A percentile compares a stretch with the other conserved stretches of the same genome.
phyloP scores from a whole-genome alignment of 306 rosid species.

The Chamaecrista fasciculata region DNA sequence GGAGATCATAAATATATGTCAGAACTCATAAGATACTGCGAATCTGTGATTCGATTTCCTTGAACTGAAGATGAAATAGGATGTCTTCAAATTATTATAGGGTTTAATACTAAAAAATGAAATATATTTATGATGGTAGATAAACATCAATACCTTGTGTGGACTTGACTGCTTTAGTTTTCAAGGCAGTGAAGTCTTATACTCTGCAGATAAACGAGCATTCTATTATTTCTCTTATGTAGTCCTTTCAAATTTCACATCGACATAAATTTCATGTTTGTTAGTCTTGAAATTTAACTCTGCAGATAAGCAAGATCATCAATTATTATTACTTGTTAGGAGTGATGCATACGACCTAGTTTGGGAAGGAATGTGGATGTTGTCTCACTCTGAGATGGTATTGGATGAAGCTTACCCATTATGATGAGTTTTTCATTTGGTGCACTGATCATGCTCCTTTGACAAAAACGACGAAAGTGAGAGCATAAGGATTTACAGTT shows the following conservation, averaged over 20 bases:
- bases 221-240: neutral
- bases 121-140: neutral
- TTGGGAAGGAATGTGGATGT: neutral
- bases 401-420: too few species aligned
- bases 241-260: neutral
- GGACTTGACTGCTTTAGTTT: neutral
- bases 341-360: neutral
- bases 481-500: neutral
- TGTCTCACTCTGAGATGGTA: neutral
- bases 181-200: neutral
- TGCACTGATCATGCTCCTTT: neutral
- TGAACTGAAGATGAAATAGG: neutral
- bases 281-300: neutral
- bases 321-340: neutral
- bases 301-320: neutral
- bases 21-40: neutral
- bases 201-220: neutral
- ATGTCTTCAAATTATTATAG: neutral
- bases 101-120: neutral
- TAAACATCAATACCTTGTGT: neutral
- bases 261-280: neutral
- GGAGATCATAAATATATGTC: neutral
- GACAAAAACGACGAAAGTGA: too few species aligned
- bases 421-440: constrained; percentile 4
- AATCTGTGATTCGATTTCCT: neutral